Evolutionary conservation across 1,139 yeast species (phyloP).

Genomic region (Meyerozyma carpophila): DNA sequence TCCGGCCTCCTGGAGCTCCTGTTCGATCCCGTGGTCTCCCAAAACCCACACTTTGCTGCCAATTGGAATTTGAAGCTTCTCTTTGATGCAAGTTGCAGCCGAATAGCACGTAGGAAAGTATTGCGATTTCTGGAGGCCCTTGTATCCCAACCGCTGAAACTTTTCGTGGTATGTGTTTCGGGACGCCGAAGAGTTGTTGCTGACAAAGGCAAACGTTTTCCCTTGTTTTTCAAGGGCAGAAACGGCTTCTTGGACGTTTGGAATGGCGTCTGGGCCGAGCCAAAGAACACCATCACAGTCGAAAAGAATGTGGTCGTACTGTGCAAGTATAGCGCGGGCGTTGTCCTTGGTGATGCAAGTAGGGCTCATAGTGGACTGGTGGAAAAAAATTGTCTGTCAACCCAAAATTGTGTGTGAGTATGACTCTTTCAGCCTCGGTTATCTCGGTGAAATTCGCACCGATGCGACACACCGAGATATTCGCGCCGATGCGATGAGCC

Average conservation of each 20-base stretch:
- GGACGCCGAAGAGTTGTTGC: constrained; percentile 37
- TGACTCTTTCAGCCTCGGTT: not conserved
- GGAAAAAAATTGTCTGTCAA: not conserved
- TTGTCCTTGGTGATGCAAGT: constrained; percentile 24
- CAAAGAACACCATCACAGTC: constrained; percentile 96
- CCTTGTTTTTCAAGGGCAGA: constrained; percentile 40
- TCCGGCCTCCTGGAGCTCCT: constrained; percentile 66
- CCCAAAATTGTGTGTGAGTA: not conserved
- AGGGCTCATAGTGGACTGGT: not conserved
- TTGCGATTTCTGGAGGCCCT: constrained; percentile 21
- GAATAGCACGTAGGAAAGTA: constrained; percentile 38
- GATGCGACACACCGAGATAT: not conserved
- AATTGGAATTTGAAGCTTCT: constrained; percentile 18
- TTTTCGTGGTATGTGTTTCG: constrained; percentile 27
- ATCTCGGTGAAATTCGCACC: not conserved
- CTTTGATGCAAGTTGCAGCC: constrained; percentile 24
- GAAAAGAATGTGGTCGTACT: constrained; percentile 77
- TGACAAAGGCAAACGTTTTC: constrained; percentile 32
- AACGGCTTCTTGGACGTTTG: constrained; percentile 66
- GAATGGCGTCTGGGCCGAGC: constrained; percentile 73
- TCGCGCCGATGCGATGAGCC: not conserved
- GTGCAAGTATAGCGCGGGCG: constrained; percentile 49
- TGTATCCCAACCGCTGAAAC: constrained; percentile 28
- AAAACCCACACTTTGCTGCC: constrained; percentile 67
- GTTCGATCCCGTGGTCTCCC: constrained; percentile 78